Evolutionary conservation across 345 rosid genomes (phyloP).

Genomic region (Corymbia maculata): DNA sequence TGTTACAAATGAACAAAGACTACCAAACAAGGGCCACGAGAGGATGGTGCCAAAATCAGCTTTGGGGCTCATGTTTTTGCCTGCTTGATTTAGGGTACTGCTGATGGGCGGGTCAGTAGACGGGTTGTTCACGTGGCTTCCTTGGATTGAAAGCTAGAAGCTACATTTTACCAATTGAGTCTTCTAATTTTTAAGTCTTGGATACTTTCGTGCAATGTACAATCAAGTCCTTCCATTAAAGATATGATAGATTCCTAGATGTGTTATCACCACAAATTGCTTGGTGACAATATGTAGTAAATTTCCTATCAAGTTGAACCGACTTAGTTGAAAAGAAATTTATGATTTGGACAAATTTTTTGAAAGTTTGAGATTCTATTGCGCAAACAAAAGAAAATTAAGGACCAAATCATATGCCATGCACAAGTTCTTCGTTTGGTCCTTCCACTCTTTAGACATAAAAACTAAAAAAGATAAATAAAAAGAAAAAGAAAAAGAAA

Average conservation of each 20-base stretch:
- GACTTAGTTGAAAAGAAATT: neutral
- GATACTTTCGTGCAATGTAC: neutral
- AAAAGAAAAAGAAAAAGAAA: neutral
- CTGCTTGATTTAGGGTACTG: too few relatives aligned
- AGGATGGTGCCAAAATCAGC: neutral
- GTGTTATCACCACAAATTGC: neutral
- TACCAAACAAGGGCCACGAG: neutral
- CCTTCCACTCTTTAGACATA: neutral
- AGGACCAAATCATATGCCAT: neutral
- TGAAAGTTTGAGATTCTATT: neutral
- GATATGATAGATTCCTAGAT: too few relatives aligned
- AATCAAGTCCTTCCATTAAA: neutral
- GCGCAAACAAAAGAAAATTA: neutral
- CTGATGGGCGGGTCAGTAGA: accelerated
- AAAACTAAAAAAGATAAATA: neutral
- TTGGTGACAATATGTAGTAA: neutral
- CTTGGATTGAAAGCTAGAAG: neutral
- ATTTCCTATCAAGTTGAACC: neutral
- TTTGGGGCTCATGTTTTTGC: neutral
- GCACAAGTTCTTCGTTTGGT: neutral
- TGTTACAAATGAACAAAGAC: neutral
- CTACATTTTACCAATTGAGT: neutral
- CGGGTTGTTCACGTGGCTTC: neutral
- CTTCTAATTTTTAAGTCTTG: neutral
- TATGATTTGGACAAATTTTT: neutral